Percentiles rank a stretch among this genome's conserved stretches.
phyloP scores from a whole-genome alignment of 139 green algal genomes.

The Chlorella vulgaris region DNA sequence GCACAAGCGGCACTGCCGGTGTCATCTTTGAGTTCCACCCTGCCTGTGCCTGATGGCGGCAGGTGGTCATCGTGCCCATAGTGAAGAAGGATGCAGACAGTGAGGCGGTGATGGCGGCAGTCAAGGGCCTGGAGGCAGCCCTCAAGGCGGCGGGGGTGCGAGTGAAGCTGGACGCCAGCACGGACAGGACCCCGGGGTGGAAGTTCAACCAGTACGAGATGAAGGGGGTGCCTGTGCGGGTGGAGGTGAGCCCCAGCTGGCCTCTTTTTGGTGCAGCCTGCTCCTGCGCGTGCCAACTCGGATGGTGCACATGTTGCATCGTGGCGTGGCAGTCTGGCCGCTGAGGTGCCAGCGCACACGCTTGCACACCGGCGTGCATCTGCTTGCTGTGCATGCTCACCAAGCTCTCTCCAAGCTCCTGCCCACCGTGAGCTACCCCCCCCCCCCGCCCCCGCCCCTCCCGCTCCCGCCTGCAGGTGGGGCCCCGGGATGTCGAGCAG shows the following conservation, averaged over 20 bases:
- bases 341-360: no score
- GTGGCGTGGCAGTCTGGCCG: no score
- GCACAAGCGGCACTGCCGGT: no score
- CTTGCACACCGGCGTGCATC: no score
- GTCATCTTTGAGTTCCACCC: no score
- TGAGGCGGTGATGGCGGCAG: slow-evolving; percentile 66
- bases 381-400: no score
- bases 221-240: slow-evolving; percentile 84
- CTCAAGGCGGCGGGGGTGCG: slow-evolving; percentile 79
- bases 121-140: slow-evolving; percentile 51
- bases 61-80: slow-evolving; percentile 96
- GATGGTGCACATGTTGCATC: no score
- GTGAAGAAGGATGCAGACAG: slow-evolving; percentile 85
- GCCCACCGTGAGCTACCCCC: no score
- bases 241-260: slow-evolving; percentile 77
- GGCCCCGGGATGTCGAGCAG: slow-evolving; percentile 86
- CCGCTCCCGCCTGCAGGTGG: slow-evolving; percentile 19
- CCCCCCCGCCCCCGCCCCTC: background rate
- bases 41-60: slow-evolving; percentile 7
- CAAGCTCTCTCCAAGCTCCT: no score
- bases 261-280: background rate
- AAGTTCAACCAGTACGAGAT: slow-evolving; percentile 99
- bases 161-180: slow-evolving; percentile 81
- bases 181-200: slow-evolving; percentile 87
- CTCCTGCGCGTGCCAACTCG: no score